Evolutionary conservation across 164 flowering plant genomes (phyloP).

Genomic region (Berberis vulgaris): DNA sequence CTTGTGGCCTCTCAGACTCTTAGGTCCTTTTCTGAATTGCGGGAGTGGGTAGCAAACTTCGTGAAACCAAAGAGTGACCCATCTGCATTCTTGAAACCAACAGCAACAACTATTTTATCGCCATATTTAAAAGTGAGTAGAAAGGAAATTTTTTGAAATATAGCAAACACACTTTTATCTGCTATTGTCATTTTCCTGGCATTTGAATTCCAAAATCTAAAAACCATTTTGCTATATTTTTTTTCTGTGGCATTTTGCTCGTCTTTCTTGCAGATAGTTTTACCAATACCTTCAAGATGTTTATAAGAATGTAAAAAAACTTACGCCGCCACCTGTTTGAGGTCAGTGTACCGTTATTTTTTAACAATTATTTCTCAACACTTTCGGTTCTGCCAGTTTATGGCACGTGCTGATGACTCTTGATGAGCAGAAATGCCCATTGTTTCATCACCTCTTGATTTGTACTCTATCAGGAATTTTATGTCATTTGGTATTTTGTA

Average conservation of each 20-base stretch:
- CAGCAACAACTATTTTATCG: slow-evolving; percentile 83
- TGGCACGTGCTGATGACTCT: no score
- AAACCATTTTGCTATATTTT: neutral
- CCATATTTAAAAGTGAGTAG: slow-evolving; percentile 89
- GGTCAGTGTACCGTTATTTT: slow-evolving; percentile 33
- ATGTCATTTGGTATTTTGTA: no score
- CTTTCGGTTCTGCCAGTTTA: slow-evolving; percentile 6
- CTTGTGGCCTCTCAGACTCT: neutral
- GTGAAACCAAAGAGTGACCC: slow-evolving; percentile 98
- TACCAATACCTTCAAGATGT: slow-evolving; percentile 64
- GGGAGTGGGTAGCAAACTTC: slow-evolving; percentile 93
- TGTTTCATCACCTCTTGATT: no score
- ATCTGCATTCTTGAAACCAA: slow-evolving; percentile 69
- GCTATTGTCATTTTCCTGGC: neutral
- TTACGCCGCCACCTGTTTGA: slow-evolving; percentile 92
- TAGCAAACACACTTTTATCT: neutral
- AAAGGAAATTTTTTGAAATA: neutral
- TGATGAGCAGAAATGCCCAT: no score
- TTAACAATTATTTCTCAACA: neutral
- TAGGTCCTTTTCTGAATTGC: slow-evolving; percentile 10
- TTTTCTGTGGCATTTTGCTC: slow-evolving; percentile 58
- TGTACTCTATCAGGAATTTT: no score
- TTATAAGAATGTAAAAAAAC: slow-evolving; percentile 48
- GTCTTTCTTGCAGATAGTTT: slow-evolving; percentile 87
- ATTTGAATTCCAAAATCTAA: neutral